Conservation (phyloP, 768 basidiomycete species). For the Pholiota molesta region DNA sequence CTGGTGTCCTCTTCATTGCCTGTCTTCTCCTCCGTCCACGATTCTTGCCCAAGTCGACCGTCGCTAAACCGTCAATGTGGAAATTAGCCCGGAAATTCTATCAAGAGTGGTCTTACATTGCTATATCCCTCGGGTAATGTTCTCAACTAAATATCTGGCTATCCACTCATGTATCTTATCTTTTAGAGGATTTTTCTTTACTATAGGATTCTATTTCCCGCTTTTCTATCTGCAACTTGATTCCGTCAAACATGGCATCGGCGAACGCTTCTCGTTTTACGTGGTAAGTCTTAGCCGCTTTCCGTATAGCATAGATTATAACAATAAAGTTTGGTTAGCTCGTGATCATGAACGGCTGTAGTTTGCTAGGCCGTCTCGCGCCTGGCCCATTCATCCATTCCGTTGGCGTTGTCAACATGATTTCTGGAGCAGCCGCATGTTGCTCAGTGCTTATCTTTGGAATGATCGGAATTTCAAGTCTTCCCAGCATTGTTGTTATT, state of each 20-base stretch:
- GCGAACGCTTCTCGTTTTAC: slow-evolving; percentile 7
- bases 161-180: background rate
- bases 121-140: background rate
- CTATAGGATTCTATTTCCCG: slow-evolving; percentile 7
- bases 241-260: slow-evolving; percentile 10
- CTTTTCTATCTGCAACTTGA: slow-evolving; percentile 11
- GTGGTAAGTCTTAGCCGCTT: background rate
- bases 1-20: slow-evolving; percentile 39
- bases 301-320: background rate
- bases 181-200: slow-evolving; percentile 5
- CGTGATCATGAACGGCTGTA: slow-evolving; percentile 10
- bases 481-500: slow-evolving; percentile 2
- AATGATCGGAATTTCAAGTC: slow-evolving; percentile 4
- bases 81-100: slow-evolving; percentile 5
- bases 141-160: background rate
- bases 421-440: background rate
- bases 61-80: background rate
- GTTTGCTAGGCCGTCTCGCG: slow-evolving; percentile 8
- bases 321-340: background rate
- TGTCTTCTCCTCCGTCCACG: slow-evolving; percentile 38
- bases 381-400: slow-evolving; percentile 7
- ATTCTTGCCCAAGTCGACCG: background rate
- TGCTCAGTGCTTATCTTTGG: slow-evolving; percentile 9
- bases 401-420: slow-evolving; percentile 8
- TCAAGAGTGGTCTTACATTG: slow-evolving; percentile 4